phyloP scores from a whole-genome alignment of 2,329 filamentous ascomycete genomes.

The Amphichorda felina region DNA sequence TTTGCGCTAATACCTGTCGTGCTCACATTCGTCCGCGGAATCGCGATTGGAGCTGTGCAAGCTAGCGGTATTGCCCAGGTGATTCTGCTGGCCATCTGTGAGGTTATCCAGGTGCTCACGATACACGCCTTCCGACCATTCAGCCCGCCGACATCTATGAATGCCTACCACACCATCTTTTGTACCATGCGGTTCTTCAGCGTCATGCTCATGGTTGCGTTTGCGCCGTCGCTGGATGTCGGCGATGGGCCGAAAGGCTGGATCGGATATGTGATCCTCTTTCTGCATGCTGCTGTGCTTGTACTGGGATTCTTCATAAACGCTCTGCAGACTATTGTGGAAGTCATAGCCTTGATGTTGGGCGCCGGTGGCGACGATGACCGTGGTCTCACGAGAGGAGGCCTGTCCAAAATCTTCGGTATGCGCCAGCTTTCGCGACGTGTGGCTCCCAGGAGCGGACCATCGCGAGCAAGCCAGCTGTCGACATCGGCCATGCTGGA shows the following conservation, averaged over 20 bases:
- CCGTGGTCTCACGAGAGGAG: constrained; percentile 62
- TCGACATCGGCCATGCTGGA: constrained; percentile 75
- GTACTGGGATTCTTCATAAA: constrained; percentile 91
- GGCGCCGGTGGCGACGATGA: constrained; percentile 71
- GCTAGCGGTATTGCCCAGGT: constrained; percentile 88
- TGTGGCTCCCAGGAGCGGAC: constrained; percentile 47
- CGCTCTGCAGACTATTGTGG: constrained; percentile 78
- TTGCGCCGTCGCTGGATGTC: constrained; percentile 73
- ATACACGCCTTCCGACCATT: constrained; percentile 86
- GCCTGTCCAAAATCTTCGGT: constrained; percentile 80
- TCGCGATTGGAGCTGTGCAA: constrained; percentile 87
- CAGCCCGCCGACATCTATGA: constrained; percentile 89
- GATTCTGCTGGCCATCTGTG: constrained; percentile 83
- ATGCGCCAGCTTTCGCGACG: constrained; percentile 79
- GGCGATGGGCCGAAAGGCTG: constrained; percentile 75
- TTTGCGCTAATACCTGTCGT: constrained; percentile 83
- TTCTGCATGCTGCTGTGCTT: constrained; percentile 75
- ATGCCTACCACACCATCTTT: constrained; percentile 84
- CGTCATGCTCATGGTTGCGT: constrained; percentile 67
- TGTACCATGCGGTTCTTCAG: constrained; percentile 64
- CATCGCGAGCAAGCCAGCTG: constrained; percentile 67
- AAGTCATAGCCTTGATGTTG: constrained; percentile 71
- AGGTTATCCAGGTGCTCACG: constrained; percentile 80
- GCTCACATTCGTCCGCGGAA: constrained; percentile 73
- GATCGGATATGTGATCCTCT: constrained; percentile 85